Conservation (phyloP, 2,329 filamentous ascomycete genomes). For the Botrytis cinerea region DNA sequence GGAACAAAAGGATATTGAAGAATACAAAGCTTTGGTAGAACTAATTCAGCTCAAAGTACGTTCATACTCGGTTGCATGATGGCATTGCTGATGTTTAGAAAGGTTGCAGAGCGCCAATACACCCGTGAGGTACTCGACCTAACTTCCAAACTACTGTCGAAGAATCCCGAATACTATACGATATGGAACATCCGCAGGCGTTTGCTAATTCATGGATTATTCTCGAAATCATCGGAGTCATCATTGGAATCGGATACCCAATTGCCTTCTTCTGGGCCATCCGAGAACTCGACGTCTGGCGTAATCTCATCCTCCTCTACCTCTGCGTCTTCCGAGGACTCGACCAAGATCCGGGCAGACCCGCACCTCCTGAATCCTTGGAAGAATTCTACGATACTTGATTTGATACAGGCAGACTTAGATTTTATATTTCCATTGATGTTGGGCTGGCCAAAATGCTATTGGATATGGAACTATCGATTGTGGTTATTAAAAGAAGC, state of each 20-base stretch:
- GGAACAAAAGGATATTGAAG: constrained; percentile 73
- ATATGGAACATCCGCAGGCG: constrained; percentile 86
- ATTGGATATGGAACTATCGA: constrained; percentile 99
- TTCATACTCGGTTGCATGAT: constrained; percentile 25
- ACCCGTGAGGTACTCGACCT: constrained; percentile 60
- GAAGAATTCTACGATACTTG: constrained; percentile 54
- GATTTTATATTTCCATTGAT: constrained; percentile 82
- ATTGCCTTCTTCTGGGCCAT: constrained; percentile 54
- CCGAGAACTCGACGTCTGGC: constrained; percentile 62
- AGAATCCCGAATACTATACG: constrained; percentile 88
- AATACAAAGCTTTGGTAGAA: constrained; percentile 72
- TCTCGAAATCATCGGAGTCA: constrained; percentile 54
- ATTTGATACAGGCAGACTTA: constrained; percentile 72
- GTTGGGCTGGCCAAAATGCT: constrained; percentile 89
- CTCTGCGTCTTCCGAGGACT: constrained; percentile 56
- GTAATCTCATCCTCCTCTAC: constrained; percentile 59
- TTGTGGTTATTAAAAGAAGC: constrained; percentile 79
- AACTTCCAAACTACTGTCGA: constrained; percentile 70
- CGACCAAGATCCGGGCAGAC: constrained; percentile 53
- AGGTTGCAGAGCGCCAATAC: constrained; percentile 42
- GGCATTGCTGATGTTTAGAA: constrained; percentile 18
- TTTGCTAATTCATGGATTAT: constrained; percentile 60
- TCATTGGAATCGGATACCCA: constrained; percentile 57
- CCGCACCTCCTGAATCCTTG: constrained; percentile 51
- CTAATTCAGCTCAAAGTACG: constrained; percentile 66